A percentile compares a stretch with the other conserved stretches of the same genome.
Evolutionary conservation across 2,329 filamentous ascomycete genomes (phyloP).

Genomic region (Xylariales sp.): DNA sequence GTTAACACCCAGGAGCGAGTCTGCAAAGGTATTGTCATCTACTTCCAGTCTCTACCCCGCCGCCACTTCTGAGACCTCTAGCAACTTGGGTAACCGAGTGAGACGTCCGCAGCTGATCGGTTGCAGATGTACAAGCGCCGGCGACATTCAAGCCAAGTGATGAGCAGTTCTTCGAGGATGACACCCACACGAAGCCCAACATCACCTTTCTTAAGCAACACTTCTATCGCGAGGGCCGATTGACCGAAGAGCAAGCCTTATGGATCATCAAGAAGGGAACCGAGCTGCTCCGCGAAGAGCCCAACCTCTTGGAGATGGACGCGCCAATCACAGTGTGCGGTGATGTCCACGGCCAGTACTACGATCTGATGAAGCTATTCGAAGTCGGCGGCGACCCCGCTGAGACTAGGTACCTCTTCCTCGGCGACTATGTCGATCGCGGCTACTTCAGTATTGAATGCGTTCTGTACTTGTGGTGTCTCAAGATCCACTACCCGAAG

Average conservation of each 20-base stretch:
- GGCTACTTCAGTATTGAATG: conserved; percentile 99
- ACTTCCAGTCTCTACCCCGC: conserved; percentile 15
- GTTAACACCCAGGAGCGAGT: conserved; percentile 95
- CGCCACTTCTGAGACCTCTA: conserved; percentile 10
- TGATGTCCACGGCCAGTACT: conserved; percentile 98
- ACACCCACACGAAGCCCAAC: conserved; percentile 82
- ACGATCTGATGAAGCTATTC: conserved; percentile 98
- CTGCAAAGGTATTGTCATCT: conserved; percentile 74
- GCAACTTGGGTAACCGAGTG: too few relatives aligned
- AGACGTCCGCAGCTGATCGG: too few relatives aligned
- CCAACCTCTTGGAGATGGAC: conserved; percentile 98
- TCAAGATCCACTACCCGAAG: conserved; percentile 99
- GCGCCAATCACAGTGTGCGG: conserved; percentile 98
- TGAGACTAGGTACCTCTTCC: conserved; percentile 93
- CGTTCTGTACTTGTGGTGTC: conserved; percentile 92
- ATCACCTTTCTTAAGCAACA: conserved; percentile 95
- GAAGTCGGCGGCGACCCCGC: conserved; percentile 96
- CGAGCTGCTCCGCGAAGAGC: conserved; percentile 81
- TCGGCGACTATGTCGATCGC: conserved; percentile 96
- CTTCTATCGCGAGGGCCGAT: conserved; percentile 92
- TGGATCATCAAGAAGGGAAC: conserved; percentile 90
- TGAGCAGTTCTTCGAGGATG: conserved; percentile 89
- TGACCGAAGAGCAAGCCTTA: conserved; percentile 95
- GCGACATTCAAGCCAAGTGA: conserved; percentile 89
- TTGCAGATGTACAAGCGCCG: conserved; percentile 89